Evolutionary conservation across 192 early-diverging fungal species (phyloP).

Genomic region (Dissophora ornata): DNA sequence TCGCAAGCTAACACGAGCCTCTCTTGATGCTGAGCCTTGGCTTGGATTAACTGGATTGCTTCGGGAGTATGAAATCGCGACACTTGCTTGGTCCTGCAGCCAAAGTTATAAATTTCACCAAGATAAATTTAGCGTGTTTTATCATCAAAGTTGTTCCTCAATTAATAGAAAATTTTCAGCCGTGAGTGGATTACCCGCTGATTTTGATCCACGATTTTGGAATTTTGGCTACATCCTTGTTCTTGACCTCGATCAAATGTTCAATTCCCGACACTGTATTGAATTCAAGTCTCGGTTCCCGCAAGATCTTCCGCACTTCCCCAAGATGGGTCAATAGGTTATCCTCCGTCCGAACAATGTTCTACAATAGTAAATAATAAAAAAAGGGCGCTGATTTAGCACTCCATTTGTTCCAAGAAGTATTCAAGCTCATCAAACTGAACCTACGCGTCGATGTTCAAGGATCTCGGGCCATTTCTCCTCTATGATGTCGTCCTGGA

Average conservation of each 20-base stretch:
- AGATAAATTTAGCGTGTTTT: too few relatives aligned
- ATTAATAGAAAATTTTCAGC: too few relatives aligned
- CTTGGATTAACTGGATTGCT: conserved; percentile 64
- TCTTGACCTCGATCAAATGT: conserved; percentile 81
- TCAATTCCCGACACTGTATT: conserved; percentile 75
- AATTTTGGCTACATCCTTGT: conserved; percentile 62
- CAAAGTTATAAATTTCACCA: neutral
- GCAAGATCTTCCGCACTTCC: conserved; percentile 61
- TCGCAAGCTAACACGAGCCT: conserved; percentile 65
- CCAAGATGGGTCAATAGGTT: conserved; percentile 65
- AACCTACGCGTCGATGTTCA: conserved; percentile 40
- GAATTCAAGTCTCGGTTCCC: conserved; percentile 64
- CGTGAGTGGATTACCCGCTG: conserved; percentile 46
- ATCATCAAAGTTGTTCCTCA: too few relatives aligned
- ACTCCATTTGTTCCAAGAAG: neutral
- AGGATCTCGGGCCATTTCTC: conserved; percentile 62
- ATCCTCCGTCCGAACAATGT: conserved; percentile 64
- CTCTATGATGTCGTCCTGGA: conserved; percentile 53
- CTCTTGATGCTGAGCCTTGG: conserved; percentile 67
- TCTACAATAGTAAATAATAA: conserved; percentile 35
- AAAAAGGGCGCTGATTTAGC: neutral
- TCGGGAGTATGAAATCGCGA: conserved; percentile 76
- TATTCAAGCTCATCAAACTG: neutral
- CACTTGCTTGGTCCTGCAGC: conserved; percentile 68
- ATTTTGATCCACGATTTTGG: conserved; percentile 82